Conservation (phyloP, 805 yeast genomes). For the Candida hungchunana region DNA sequence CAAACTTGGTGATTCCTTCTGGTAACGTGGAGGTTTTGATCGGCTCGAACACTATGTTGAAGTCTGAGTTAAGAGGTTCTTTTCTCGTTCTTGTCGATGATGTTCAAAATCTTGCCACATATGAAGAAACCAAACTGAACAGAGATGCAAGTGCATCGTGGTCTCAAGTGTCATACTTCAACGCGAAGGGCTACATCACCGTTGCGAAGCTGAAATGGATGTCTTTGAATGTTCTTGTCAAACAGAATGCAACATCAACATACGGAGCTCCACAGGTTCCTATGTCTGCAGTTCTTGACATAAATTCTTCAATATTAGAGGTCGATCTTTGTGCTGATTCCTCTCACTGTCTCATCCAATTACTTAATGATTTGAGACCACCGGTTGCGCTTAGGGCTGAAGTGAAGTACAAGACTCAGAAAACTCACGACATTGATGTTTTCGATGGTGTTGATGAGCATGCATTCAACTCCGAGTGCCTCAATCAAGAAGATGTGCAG, state of each 20-base stretch:
- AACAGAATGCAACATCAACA: constrained; percentile 29
- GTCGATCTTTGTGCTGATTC: constrained; percentile 82
- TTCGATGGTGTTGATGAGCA: constrained; percentile 36
- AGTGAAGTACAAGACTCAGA: constrained; percentile 46
- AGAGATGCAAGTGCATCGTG: constrained; percentile 28
- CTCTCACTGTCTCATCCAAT: constrained; percentile 61
- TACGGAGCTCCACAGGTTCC: constrained; percentile 19
- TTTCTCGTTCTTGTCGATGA: constrained; percentile 66
- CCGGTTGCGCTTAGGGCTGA: constrained; percentile 58
- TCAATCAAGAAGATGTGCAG: too few relatives aligned
- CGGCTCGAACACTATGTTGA: constrained; percentile 33
- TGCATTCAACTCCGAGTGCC: constrained; percentile 22
- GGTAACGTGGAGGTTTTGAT: constrained; percentile 50
- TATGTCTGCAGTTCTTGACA: constrained; percentile 33
- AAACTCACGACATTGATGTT: constrained; percentile 31
- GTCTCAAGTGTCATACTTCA: constrained; percentile 39
- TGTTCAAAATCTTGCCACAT: constrained; percentile 30
- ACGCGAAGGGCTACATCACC: constrained; percentile 46
- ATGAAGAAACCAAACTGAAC: constrained; percentile 26
- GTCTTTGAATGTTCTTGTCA: constrained; percentile 9
- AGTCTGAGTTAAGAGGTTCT: constrained; percentile 45
- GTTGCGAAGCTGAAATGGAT: constrained; percentile 44
- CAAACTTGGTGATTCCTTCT: constrained; percentile 44
- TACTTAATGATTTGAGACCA: constrained; percentile 66
- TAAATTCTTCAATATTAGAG: constrained; percentile 44